Evolutionary conservation across 306 rosid species (phyloP).

Genomic region (Lablab purpureus): DNA sequence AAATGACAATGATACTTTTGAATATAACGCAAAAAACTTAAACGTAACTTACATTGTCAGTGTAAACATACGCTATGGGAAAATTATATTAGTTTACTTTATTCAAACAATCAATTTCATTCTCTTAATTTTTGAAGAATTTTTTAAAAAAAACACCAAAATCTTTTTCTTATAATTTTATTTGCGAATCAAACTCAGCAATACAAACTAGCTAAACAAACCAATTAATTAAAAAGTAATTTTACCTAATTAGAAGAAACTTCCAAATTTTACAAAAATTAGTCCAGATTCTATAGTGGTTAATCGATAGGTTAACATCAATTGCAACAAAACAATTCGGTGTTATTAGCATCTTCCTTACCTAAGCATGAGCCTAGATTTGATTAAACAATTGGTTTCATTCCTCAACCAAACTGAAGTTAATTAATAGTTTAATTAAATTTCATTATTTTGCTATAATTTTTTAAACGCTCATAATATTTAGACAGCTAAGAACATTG

Average conservation of each 20-base stretch:
- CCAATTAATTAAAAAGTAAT: not conserved
- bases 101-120: no score
- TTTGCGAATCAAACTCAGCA: not conserved
- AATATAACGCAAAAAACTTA: no score
- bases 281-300: not conserved
- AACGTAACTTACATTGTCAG: no score
- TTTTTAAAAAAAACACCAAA: not conserved
- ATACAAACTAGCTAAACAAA: not conserved
- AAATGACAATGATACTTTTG: no score
- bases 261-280: not conserved
- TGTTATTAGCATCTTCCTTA: not conserved
- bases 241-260: not conserved
- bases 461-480: constrained; percentile 33
- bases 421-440: not conserved
- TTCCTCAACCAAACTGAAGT: not conserved
- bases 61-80: no score
- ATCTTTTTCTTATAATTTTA: not conserved
- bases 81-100: not conserved
- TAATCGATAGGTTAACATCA: not conserved
- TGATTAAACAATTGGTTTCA: constrained; percentile 1
- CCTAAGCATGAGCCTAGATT: not conserved
- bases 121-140: not conserved
- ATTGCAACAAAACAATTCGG: constrained; percentile 11
- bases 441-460: not conserved
- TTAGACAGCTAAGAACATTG: constrained; percentile 45